phyloP scores from a whole-genome alignment of 2,329 filamentous ascomycete genomes.

The Penicillium sp. region DNA sequence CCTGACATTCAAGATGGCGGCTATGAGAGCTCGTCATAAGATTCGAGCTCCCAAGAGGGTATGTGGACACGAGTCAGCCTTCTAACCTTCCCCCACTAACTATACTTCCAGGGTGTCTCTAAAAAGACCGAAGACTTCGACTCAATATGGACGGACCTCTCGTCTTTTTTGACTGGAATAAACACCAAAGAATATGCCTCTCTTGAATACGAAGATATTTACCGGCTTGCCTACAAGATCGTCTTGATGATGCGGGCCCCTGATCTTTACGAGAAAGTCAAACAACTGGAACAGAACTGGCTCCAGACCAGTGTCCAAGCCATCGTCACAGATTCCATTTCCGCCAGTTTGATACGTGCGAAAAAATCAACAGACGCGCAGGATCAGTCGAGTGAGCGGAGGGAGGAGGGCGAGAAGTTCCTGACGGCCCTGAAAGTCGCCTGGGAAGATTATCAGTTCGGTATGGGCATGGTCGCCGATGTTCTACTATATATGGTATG shows the following conservation, averaged over 20 bases:
- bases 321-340: conserved; percentile 67
- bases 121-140: conserved; percentile 73
- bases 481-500: conserved; percentile 89
- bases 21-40: conserved; percentile 56
- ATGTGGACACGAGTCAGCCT: conserved; percentile 33
- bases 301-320: conserved; percentile 69
- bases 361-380: conserved; percentile 48
- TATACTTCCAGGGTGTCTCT: conserved; percentile 49
- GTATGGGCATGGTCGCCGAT: conserved; percentile 95
- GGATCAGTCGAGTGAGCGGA: conserved; percentile 67
- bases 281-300: conserved; percentile 76
- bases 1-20: conserved; percentile 41
- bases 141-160: conserved; percentile 73
- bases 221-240: conserved; percentile 89
- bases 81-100: conserved; percentile 13
- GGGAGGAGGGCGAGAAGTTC: conserved; percentile 77
- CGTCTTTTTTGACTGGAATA: conserved; percentile 76
- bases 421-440: conserved; percentile 69
- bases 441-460: conserved; percentile 86
- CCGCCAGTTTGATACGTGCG: conserved; percentile 62
- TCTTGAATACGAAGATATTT: conserved; percentile 92
- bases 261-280: conserved; percentile 74
- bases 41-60: conserved; percentile 67
- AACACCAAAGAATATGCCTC: conserved; percentile 82
- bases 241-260: conserved; percentile 84